A percentile compares a stretch with the other conserved stretches of the same genome.
phyloP scores from a whole-genome alignment of 352 stramenopile species.

The Phytophthora ohioensis region DNA sequence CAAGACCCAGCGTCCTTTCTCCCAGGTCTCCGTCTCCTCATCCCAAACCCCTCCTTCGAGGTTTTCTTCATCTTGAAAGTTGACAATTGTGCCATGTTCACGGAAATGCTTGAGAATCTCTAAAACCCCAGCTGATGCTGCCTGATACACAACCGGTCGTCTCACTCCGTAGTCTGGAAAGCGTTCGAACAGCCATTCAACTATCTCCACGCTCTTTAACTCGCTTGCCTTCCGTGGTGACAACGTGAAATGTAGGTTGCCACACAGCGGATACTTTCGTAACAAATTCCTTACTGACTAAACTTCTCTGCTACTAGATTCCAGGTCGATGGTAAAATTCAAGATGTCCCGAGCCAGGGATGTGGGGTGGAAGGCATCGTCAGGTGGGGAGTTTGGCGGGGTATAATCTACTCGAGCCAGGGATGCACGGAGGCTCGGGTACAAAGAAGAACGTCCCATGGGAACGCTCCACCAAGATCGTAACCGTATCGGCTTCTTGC shows the following conservation, averaged over 20 bases:
- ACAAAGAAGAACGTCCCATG: no score
- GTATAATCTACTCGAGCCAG: no score
- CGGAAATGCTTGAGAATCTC: slow-evolving; percentile 12
- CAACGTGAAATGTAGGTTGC: slow-evolving; percentile 8
- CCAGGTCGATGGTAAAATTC: slow-evolving; percentile 12
- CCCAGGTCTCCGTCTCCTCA: not conserved
- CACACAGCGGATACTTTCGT: slow-evolving; percentile 1
- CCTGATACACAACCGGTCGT: slow-evolving; percentile 9
- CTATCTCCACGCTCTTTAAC: slow-evolving; percentile 1
- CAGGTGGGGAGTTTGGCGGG: no score
- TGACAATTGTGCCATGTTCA: not conserved
- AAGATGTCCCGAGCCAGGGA: not conserved
- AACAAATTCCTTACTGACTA: slow-evolving; percentile 19
- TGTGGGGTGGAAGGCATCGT: no score
- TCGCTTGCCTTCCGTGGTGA: slow-evolving; percentile 1
- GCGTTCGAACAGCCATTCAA: slow-evolving; percentile 15
- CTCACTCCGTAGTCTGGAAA: slow-evolving; percentile 15
- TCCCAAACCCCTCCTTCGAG: slow-evolving; percentile 8
- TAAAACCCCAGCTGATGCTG: not conserved
- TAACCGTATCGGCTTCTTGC: no score
- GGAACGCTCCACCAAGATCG: no score
- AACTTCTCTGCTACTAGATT: not conserved
- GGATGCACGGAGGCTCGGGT: no score
- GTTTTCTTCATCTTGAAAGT: not conserved
- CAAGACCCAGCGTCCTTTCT: no score